These are phyloP conservation scores for Rubia peregrina DNA, from an alignment of 305 asterid species.

Conservation along the genomic window DNA sequence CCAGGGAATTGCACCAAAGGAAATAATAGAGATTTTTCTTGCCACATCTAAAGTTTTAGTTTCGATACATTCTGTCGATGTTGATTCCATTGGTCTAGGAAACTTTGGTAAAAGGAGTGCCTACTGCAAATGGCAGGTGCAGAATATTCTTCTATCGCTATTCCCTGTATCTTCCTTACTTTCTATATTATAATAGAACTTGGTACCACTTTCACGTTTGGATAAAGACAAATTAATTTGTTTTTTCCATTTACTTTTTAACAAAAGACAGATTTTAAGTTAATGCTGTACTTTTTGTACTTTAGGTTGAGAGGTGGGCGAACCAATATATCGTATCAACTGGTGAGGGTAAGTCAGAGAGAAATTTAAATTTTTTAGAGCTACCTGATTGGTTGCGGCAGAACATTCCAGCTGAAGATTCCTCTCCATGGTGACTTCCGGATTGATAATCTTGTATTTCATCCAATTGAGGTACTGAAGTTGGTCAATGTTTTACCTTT, in stretches of 20 bases:
- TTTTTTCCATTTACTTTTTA: not conserved
- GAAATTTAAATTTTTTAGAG: constrained; percentile 83
- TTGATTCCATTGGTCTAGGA: constrained; percentile 64
- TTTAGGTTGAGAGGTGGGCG: constrained; percentile 92
- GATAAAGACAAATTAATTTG: not conserved
- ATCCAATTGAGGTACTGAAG: constrained; percentile 74
- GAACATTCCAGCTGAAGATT: constrained; percentile 80
- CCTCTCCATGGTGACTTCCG: constrained; percentile 92
- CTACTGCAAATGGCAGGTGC: constrained; percentile 89
- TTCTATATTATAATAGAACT: not conserved
- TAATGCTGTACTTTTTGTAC: constrained; percentile 20
- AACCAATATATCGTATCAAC: constrained; percentile 80
- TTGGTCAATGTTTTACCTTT: not conserved
- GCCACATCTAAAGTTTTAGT: constrained; percentile 87
- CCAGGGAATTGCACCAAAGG: constrained; percentile 57
- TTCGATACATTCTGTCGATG: constrained; percentile 69
- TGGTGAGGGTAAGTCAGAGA: constrained; percentile 69
- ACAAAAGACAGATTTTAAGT: not conserved
- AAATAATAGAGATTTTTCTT: constrained; percentile 57
- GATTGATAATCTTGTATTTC: constrained; percentile 89
- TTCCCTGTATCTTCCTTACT: not conserved
- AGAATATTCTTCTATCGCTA: not conserved
- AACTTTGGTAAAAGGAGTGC: constrained; percentile 60
- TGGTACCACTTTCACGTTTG: not conserved
- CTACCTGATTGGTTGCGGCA: constrained; percentile 73